phyloP scores from a whole-genome alignment of 2,329 filamentous ascomycete species.

The Colletotrichum eleusines region DNA sequence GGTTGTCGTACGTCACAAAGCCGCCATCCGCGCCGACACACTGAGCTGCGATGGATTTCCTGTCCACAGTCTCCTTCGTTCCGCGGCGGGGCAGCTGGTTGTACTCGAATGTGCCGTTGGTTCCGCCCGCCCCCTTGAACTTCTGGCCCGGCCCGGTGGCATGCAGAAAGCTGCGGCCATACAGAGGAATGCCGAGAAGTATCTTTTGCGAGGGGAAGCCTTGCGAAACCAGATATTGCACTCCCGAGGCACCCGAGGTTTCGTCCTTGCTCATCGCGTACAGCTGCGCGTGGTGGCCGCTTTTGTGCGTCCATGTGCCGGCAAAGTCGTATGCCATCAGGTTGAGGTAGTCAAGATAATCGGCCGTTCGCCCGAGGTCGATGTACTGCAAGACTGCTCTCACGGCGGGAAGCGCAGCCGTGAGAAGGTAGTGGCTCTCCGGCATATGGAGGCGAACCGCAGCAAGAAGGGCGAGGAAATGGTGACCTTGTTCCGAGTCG shows the following conservation, averaged over 20 bases:
- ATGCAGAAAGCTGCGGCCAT: conserved; percentile 80
- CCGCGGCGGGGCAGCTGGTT: conserved; percentile 72
- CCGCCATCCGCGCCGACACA: conserved; percentile 80
- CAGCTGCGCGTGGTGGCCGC: conserved; percentile 82
- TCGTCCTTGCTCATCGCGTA: conserved; percentile 71
- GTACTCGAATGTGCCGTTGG: conserved; percentile 81
- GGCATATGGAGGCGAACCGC: conserved; percentile 76
- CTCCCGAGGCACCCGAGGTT: conserved; percentile 74
- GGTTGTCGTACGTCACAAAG: conserved; percentile 85
- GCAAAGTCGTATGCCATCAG: conserved; percentile 86
- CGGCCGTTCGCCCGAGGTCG: conserved; percentile 71
- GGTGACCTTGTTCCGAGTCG: conserved; percentile 72
- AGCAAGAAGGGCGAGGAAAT: conserved; percentile 78
- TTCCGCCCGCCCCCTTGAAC: conserved; percentile 67
- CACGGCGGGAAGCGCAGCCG: conserved; percentile 78
- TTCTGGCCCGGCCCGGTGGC: conserved; percentile 74
- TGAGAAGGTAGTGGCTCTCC: conserved; percentile 75
- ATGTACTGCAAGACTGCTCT: conserved; percentile 76
- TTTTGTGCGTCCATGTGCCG: conserved; percentile 75
- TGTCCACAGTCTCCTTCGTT: conserved; percentile 76
- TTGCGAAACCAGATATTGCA: conserved; percentile 73
- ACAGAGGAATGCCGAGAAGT: conserved; percentile 80
- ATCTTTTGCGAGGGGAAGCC: conserved; percentile 79
- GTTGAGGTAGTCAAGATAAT: conserved; percentile 81
- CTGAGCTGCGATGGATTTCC: conserved; percentile 75